Evolutionary conservation across 2,329 filamentous ascomycete species (phyloP).

Genomic region (Botrytis fragariae): DNA sequence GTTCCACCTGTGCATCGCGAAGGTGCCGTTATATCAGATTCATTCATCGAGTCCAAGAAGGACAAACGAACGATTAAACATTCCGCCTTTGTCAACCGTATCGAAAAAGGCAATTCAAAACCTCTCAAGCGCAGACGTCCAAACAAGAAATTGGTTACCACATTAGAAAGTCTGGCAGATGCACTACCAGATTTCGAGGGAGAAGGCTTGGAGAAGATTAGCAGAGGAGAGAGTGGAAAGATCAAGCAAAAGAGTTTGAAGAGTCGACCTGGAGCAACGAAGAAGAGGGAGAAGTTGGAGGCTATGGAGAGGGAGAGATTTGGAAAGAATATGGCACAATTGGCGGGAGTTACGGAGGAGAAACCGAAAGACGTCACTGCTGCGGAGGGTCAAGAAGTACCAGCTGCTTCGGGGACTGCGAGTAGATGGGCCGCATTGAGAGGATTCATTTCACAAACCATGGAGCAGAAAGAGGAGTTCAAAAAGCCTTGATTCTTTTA

Average conservation of each 20-base stretch:
- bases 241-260: slow-evolving; percentile 73
- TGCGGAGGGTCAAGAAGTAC: slow-evolving; percentile 19
- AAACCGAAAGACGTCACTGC: slow-evolving; percentile 19
- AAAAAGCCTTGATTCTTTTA: slow-evolving; percentile 25
- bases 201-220: slow-evolving; percentile 41
- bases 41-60: slow-evolving; percentile 71
- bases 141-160: slow-evolving; percentile 74
- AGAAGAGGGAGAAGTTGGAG: slow-evolving; percentile 78
- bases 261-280: slow-evolving; percentile 74
- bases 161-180: slow-evolving; percentile 72
- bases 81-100: slow-evolving; percentile 72
- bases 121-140: slow-evolving; percentile 64
- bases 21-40: slow-evolving; percentile 51
- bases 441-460: slow-evolving; percentile 71
- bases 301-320: slow-evolving; percentile 81
- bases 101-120: slow-evolving; percentile 60
- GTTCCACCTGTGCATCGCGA: slow-evolving; percentile 41
- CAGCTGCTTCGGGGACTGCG: slow-evolving; percentile 43
- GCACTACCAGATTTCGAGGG: slow-evolving; percentile 64
- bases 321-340: slow-evolving; percentile 74
- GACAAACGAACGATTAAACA: slow-evolving; percentile 83
- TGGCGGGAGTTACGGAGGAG: slow-evolving; percentile 42
- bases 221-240: slow-evolving; percentile 53
- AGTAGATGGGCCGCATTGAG: slow-evolving; percentile 79
- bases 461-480: slow-evolving; percentile 86